Evolutionary conservation across 257 asterid genomes (phyloP).

Genomic region (Fraxinus quadrangulata): DNA sequence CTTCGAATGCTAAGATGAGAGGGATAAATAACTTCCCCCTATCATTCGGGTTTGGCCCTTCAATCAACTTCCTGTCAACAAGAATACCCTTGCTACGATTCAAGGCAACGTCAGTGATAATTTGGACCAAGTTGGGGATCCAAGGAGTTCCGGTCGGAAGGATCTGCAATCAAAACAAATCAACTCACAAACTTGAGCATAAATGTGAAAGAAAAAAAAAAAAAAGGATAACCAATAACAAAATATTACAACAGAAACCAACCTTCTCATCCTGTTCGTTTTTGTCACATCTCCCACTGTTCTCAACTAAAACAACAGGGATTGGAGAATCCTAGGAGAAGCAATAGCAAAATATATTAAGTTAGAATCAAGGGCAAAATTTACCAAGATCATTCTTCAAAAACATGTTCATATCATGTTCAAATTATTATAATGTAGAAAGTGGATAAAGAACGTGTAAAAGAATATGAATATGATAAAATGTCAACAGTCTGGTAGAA

Average conservation of each 20-base stretch:
- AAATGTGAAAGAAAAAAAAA: neutral
- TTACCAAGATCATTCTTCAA: neutral
- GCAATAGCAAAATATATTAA: slow-evolving; percentile 21
- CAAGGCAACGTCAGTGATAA: slow-evolving; percentile 60
- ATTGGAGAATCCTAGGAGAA: slow-evolving; percentile 52
- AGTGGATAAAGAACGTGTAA: neutral
- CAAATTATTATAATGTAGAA: neutral
- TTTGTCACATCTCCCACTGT: slow-evolving; percentile 94
- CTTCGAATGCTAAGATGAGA: slow-evolving; percentile 71
- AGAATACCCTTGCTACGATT: slow-evolving; percentile 66
- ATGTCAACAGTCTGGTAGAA: neutral
- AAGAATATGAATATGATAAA: neutral
- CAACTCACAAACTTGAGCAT: neutral
- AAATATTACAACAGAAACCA: neutral
- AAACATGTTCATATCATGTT: neutral
- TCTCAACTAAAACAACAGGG: slow-evolving; percentile 93
- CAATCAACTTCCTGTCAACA: slow-evolving; percentile 77
- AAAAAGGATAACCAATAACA: neutral
- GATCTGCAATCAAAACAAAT: slow-evolving; percentile 46
- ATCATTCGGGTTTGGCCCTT: slow-evolving; percentile 83
- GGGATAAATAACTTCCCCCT: slow-evolving; percentile 79
- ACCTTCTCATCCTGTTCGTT: slow-evolving; percentile 94
- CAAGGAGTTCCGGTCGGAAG: slow-evolving; percentile 81
- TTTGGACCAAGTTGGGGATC: slow-evolving; percentile 77
- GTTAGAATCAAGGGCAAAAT: slow-evolving; percentile 19